These are phyloP conservation scores for Wickerhamiella pararugosa DNA, from an alignment of 1,139 yeast genomes.

Conservation along the genomic window DNA sequence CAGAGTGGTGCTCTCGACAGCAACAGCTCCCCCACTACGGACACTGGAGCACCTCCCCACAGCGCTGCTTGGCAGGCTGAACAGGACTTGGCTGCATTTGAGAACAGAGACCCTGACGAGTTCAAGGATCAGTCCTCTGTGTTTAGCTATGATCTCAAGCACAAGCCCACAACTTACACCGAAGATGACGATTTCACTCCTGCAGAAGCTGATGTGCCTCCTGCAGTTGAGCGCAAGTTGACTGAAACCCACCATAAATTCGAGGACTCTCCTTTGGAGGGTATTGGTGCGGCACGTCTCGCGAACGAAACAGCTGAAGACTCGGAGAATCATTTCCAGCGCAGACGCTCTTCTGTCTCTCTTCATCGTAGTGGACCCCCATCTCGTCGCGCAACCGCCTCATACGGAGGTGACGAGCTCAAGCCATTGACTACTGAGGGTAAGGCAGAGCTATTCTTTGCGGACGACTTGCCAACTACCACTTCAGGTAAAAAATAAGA, in stretches of 20 bases:
- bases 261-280: constrained; percentile 18
- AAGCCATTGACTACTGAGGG: constrained; percentile 18
- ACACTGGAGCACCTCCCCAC: constrained; percentile 4
- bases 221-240: constrained; percentile 24
- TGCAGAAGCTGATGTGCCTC: constrained; percentile 20
- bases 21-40: background rate
- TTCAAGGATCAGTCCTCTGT: constrained; percentile 14
- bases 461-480: constrained; percentile 24
- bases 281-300: constrained; percentile 25
- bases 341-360: constrained; percentile 21
- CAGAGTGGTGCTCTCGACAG: constrained; percentile 1
- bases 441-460: constrained; percentile 20
- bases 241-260: constrained; percentile 25
- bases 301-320: constrained; percentile 20
- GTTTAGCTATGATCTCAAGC: constrained; percentile 25
- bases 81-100: constrained; percentile 12
- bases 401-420: constrained; percentile 22
- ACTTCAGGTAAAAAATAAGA: constrained; percentile 15
- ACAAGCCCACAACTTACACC: constrained; percentile 22
- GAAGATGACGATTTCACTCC: constrained; percentile 24
- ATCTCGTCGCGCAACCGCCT: constrained; percentile 23
- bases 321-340: constrained; percentile 17
- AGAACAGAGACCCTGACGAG: constrained; percentile 13
- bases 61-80: constrained; percentile 13
- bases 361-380: constrained; percentile 4